Conservation (phyloP, 225 moss, liverwort and hornwort species). For the Polytrichum commune region DNA sequence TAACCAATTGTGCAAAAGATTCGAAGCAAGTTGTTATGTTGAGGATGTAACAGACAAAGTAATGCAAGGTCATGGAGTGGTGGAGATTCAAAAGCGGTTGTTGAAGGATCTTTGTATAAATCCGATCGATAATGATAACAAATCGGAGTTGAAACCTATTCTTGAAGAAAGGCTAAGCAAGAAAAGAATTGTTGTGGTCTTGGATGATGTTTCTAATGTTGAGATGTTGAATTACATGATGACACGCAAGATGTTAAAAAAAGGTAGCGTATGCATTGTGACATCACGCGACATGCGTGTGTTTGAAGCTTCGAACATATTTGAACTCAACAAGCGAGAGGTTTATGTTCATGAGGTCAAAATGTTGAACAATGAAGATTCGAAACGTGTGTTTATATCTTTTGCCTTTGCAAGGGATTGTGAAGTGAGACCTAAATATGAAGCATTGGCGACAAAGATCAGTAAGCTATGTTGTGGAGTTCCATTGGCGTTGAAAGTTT, state of each 20-base stretch:
- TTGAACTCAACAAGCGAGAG: no score
- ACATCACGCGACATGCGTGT: conserved; percentile 2
- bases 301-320: not conserved
- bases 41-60: not conserved
- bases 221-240: not conserved
- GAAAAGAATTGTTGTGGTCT: not conserved
- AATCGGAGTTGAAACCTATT: not conserved
- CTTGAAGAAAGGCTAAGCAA: not conserved
- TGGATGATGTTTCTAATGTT: not conserved
- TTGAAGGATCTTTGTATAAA: conserved; percentile 1
- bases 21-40: not conserved
- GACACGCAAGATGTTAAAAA: not conserved
- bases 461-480: not conserved
- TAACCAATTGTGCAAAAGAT: not conserved
- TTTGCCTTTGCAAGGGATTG: conserved; percentile 2
- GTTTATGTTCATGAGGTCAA: not conserved
- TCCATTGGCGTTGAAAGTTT: not conserved
- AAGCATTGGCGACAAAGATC: not conserved
- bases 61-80: not conserved
- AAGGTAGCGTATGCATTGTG: not conserved
- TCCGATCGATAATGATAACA: not conserved
- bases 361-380: not conserved
- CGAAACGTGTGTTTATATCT: not conserved
- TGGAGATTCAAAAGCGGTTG: not conserved
- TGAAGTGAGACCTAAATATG: not conserved